phyloP scores from a whole-genome alignment of 768 basidiomycete species.

The Infundibulicybe gibba region DNA sequence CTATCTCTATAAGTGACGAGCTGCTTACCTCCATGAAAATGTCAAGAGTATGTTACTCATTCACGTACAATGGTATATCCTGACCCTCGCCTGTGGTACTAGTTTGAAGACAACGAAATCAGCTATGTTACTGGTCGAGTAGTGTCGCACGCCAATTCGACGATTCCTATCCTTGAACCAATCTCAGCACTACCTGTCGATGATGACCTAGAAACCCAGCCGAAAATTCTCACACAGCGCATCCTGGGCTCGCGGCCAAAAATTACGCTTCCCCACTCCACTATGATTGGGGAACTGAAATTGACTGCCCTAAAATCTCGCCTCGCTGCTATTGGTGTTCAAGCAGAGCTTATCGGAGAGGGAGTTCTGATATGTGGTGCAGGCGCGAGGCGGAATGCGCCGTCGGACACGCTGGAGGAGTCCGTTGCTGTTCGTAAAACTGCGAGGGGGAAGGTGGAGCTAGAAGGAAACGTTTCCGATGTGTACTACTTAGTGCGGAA shows the following conservation, averaged over 20 bases:
- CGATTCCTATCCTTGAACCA: conserved; percentile 85
- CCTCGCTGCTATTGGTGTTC: conserved; percentile 69
- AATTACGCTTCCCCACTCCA: conserved; percentile 74
- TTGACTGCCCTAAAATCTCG: conserved; percentile 85
- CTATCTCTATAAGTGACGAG: conserved; percentile 90
- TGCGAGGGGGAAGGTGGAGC: conserved; percentile 77
- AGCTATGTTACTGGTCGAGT: conserved; percentile 91
- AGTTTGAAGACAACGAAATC: conserved; percentile 99
- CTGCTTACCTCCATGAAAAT: conserved; percentile 75
- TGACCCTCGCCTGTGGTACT: neutral
- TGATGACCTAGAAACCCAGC: conserved; percentile 15
- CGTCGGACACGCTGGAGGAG: conserved; percentile 48
- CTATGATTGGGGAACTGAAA: conserved; percentile 97
- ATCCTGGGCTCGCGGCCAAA: conserved; percentile 65
- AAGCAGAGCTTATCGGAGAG: conserved; percentile 95
- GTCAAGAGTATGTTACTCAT: conserved; percentile 66
- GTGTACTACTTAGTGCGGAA: conserved; percentile 87
- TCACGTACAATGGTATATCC: neutral
- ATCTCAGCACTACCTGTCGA: conserved; percentile 27
- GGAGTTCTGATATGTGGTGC: conserved; percentile 89
- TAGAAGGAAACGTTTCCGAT: conserved; percentile 87
- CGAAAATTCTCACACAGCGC: conserved; percentile 27
- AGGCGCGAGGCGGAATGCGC: conserved; percentile 39
- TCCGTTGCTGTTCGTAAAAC: conserved; percentile 89
- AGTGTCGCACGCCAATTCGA: conserved; percentile 78